These are phyloP conservation scores for Mortierella antarctica DNA, from an alignment of 192 early-diverging fungal genomes.

Conservation along the genomic window DNA sequence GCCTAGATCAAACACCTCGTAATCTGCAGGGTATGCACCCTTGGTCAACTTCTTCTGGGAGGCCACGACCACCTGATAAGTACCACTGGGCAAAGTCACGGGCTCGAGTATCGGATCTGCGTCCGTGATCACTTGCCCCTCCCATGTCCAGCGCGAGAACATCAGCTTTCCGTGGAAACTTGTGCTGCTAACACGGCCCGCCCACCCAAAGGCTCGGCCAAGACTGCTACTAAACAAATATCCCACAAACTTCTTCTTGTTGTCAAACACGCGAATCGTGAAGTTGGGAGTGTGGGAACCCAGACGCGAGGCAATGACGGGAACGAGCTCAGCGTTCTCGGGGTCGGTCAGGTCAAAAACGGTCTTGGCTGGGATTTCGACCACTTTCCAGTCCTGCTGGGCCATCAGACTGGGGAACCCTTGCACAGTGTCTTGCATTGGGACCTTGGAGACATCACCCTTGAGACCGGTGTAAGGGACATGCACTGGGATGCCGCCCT, in stretches of 20 bases:
- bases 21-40: conserved; percentile 34
- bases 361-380: conserved; percentile 9
- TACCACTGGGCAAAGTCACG: conserved; percentile 6
- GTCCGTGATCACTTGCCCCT: conserved; percentile 8
- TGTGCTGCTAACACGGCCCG: conserved; percentile 15
- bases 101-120: conserved; percentile 1
- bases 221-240: conserved; percentile 8
- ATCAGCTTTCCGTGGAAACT: conserved; percentile 13
- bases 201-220: conserved; percentile 18
- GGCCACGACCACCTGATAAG: conserved; percentile 29
- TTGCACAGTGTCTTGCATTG: conserved; percentile 12
- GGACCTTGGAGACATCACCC: conserved; percentile 15
- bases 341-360: conserved; percentile 16
- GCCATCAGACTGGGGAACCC: conserved; percentile 20
- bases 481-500: conserved; percentile 17
- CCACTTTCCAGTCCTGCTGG: conserved; percentile 9
- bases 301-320: conserved; percentile 7
- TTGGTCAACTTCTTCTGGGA: conserved; percentile 42
- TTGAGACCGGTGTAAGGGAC: conserved; percentile 33
- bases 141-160: conserved; percentile 19
- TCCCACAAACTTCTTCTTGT: conserved; percentile 22
- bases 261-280: conserved; percentile 17
- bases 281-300: conserved; percentile 24
- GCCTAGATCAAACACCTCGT: conserved; percentile 25
- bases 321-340: conserved; percentile 8